Percentiles rank a stretch among this genome's conserved stretches.
These are phyloP conservation scores for Aschersonia sp. DNA, from an alignment of 2,329 filamentous ascomycete genomes.

Conservation along the genomic window DNA sequence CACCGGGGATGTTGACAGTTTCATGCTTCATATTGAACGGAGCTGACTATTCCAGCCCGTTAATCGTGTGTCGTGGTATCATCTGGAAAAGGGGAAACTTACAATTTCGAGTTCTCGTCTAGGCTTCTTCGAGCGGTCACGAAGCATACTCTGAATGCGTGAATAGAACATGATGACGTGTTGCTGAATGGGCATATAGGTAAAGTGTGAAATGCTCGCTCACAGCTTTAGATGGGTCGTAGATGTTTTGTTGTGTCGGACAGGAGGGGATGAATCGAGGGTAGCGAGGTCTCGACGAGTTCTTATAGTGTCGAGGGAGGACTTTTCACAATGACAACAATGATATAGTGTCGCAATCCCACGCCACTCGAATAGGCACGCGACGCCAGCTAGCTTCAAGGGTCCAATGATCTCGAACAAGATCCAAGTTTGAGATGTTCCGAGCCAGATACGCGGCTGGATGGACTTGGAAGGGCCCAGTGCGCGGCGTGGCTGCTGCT, in stretches of 20 bases:
- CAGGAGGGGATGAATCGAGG: neutral
- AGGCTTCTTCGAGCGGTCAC: slow-evolving; percentile 23
- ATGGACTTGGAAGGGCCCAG: neutral
- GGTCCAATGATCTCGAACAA: neutral
- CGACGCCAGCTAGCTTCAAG: neutral
- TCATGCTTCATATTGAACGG: slow-evolving; percentile 46
- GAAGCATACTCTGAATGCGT: slow-evolving; percentile 28
- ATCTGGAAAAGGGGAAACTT: slow-evolving; percentile 8
- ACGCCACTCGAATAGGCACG: neutral
- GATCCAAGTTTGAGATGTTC: neutral
- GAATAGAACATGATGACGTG: slow-evolving; percentile 28
- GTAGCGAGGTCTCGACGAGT: neutral
- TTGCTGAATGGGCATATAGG: slow-evolving; percentile 20
- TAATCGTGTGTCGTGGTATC: neutral
- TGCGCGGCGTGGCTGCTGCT: neutral
- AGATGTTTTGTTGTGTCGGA: neutral
- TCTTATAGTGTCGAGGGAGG: neutral
- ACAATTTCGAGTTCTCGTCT: slow-evolving; percentile 33
- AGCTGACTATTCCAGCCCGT: slow-evolving; percentile 27
- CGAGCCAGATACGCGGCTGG: neutral
- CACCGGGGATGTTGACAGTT: slow-evolving; percentile 35
- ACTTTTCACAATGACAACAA: neutral
- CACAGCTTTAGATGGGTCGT: neutral
- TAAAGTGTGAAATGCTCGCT: neutral
- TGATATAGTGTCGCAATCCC: neutral